Percentiles rank a stretch among this genome's conserved stretches.
These are phyloP conservation scores for Pestalotiopsis sp. DNA, from an alignment of 2,329 filamentous ascomycete species.

Conservation along the genomic window DNA sequence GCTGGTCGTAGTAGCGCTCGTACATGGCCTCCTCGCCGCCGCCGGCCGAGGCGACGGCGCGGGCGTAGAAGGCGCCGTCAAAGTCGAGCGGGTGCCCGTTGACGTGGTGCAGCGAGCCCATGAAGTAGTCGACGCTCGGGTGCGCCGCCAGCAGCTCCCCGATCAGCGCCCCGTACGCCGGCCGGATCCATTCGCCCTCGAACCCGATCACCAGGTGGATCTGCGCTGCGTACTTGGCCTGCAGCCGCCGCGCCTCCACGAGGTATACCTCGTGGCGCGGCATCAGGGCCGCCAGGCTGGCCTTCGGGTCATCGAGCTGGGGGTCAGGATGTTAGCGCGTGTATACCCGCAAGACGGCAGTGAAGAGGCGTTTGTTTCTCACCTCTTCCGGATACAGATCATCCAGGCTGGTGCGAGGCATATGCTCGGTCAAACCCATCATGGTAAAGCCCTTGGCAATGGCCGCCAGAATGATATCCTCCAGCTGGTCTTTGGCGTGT, in stretches of 20 bases:
- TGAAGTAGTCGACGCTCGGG: slow-evolving; percentile 80
- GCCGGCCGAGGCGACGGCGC: slow-evolving; percentile 55
- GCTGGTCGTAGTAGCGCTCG: slow-evolving; percentile 85
- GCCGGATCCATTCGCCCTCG: slow-evolving; percentile 89
- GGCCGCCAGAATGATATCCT: slow-evolving; percentile 80
- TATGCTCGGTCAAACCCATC: slow-evolving; percentile 92
- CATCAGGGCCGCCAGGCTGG: slow-evolving; percentile 49
- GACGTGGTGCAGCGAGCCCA: slow-evolving; percentile 92
- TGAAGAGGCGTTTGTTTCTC: slow-evolving; percentile 16
- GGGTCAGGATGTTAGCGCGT: not conserved
- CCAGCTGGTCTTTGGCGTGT: slow-evolving; percentile 84
- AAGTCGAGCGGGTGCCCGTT: slow-evolving; percentile 89
- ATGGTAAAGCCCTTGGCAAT: slow-evolving; percentile 78
- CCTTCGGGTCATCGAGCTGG: slow-evolving; percentile 52
- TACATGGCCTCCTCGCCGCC: slow-evolving; percentile 70
- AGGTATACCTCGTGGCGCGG: slow-evolving; percentile 73
- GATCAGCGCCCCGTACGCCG: slow-evolving; percentile 62
- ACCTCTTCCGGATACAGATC: slow-evolving; percentile 96
- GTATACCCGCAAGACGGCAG: not conserved
- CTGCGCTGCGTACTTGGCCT: slow-evolving; percentile 66
- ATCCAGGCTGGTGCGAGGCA: slow-evolving; percentile 72
- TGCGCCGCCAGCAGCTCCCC: slow-evolving; percentile 55
- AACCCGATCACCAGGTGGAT: slow-evolving; percentile 88
- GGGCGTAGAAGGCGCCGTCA: slow-evolving; percentile 66
- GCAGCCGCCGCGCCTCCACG: slow-evolving; percentile 73